These are phyloP conservation scores for Syncephalastrum sp. DNA, from an alignment of 371 early-diverging fungal genomes.

Conservation along the genomic window DNA sequence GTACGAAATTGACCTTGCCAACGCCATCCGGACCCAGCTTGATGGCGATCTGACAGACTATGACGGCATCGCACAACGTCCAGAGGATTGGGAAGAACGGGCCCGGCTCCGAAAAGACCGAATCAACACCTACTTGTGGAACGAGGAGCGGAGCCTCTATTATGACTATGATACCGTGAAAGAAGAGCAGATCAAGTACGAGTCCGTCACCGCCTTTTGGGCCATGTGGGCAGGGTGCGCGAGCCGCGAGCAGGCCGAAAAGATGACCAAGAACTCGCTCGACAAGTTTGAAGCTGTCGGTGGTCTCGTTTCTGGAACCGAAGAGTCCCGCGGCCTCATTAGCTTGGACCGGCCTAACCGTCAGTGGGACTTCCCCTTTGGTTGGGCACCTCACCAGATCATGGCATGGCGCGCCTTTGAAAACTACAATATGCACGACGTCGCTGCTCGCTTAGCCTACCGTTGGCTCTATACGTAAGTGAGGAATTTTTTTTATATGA, in stretches of 20 bases:
- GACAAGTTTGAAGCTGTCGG: slow-evolving; percentile 83
- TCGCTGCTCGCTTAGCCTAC: slow-evolving; percentile 84
- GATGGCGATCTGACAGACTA: slow-evolving; percentile 53
- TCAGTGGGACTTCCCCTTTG: slow-evolving; percentile 96
- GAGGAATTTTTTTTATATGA: neutral
- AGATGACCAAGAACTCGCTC: slow-evolving; percentile 48
- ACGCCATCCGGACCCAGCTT: slow-evolving; percentile 70
- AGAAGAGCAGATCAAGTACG: slow-evolving; percentile 57
- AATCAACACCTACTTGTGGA: slow-evolving; percentile 74
- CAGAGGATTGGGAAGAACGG: slow-evolving; percentile 54
- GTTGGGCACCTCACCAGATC: slow-evolving; percentile 99
- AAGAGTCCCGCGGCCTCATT: slow-evolving; percentile 77
- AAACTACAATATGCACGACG: slow-evolving; percentile 78
- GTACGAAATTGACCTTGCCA: slow-evolving; percentile 90
- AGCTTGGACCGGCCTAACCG: slow-evolving; percentile 85
- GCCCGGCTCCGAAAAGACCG: slow-evolving; percentile 54
- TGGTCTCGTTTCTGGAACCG: slow-evolving; percentile 89
- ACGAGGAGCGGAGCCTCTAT: slow-evolving; percentile 52
- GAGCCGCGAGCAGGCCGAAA: slow-evolving; percentile 62
- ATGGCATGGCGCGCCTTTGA: slow-evolving; percentile 91
- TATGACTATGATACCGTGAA: slow-evolving; percentile 65
- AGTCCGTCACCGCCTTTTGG: slow-evolving; percentile 75
- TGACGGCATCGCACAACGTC: slow-evolving; percentile 38
- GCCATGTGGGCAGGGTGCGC: slow-evolving; percentile 77
- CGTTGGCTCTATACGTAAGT: slow-evolving; percentile 92